phyloP scores from a whole-genome alignment of 768 basidiomycete species.

The Exidia glandulosa region DNA sequence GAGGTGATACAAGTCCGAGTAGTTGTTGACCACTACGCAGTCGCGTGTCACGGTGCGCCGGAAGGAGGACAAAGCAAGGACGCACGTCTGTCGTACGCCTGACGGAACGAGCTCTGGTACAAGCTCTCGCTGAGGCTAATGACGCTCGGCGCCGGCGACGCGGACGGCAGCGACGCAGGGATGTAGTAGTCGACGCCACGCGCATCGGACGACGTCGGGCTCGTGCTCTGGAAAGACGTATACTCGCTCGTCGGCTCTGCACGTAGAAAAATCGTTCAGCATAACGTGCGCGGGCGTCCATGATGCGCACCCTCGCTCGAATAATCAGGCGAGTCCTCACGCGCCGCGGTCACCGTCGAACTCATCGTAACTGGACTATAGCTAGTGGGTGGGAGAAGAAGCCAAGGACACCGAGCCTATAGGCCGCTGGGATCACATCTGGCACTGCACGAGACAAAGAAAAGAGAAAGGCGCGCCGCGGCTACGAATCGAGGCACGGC shows the following conservation, averaged over 20 bases:
- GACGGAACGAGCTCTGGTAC: conserved; percentile 11
- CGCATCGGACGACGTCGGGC: not conserved
- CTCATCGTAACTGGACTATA: not conserved
- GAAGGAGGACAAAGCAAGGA: not conserved
- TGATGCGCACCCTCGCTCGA: not conserved
- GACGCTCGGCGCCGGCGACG: conserved; percentile 59
- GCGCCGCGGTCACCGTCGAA: not conserved
- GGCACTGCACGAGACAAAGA: no score
- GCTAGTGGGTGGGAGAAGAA: not conserved
- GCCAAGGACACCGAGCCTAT: no score
- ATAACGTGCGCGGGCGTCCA: no score
- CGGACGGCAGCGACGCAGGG: no score
- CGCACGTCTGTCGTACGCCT: not conserved
- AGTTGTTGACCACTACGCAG: conserved; percentile 45
- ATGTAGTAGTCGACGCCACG: not conserved
- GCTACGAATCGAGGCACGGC: no score
- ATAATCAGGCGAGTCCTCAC: not conserved
- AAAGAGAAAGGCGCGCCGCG: no score
- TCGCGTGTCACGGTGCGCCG: not conserved
- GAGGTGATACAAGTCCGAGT: conserved; percentile 66
- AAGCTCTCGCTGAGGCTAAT: conserved; percentile 48
- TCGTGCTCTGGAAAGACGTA: not conserved
- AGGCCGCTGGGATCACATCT: no score
- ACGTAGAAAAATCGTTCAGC: not conserved
- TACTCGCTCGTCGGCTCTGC: not conserved